Evolutionary conservation across 768 basidiomycete species (phyloP).

Genomic region (Tylopilus rubrobrunneus): DNA sequence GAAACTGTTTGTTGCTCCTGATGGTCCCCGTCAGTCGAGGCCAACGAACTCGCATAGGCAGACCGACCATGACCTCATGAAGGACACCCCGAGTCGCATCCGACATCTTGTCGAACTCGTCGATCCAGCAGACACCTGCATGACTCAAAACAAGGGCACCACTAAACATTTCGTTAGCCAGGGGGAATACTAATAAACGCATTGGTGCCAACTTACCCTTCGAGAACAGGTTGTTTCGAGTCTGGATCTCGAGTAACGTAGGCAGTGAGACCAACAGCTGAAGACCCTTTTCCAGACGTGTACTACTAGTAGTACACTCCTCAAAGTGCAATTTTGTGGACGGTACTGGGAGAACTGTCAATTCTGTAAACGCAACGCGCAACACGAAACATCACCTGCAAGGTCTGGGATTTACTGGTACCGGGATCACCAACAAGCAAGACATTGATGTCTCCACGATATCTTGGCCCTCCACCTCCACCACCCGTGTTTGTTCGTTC

Average conservation of each 20-base stretch:
- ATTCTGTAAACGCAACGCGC: too few species aligned
- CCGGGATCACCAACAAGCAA: constrained; percentile 93
- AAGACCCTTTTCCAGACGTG: too few species aligned
- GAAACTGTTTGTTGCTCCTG: constrained; percentile 99
- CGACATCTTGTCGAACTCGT: constrained; percentile 57
- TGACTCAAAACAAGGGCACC: too few species aligned
- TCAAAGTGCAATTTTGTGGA: too few species aligned
- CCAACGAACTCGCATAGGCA: background rate
- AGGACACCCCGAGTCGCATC: constrained; percentile 95
- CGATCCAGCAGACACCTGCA: too few species aligned
- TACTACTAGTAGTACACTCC: too few species aligned
- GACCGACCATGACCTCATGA: constrained; percentile 93
- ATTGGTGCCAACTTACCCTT: too few species aligned
- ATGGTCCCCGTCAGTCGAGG: constrained; percentile 2
- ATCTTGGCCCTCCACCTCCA: constrained; percentile 79
- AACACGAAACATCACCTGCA: constrained; percentile 55
- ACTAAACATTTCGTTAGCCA: too few species aligned
- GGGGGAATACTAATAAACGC: background rate
- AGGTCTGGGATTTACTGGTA: constrained; percentile 92
- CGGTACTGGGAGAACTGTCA: too few species aligned
- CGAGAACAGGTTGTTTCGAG: too few species aligned
- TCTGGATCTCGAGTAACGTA: too few species aligned
- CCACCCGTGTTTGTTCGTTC: constrained; percentile 97
- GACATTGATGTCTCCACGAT: constrained; percentile 84
- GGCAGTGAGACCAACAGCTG: too few species aligned